Percentiles rank a stretch among this genome's conserved stretches.
Conservation (phyloP, 805 yeast genomes). For the Zygosaccharomyces siamensis region DNA sequence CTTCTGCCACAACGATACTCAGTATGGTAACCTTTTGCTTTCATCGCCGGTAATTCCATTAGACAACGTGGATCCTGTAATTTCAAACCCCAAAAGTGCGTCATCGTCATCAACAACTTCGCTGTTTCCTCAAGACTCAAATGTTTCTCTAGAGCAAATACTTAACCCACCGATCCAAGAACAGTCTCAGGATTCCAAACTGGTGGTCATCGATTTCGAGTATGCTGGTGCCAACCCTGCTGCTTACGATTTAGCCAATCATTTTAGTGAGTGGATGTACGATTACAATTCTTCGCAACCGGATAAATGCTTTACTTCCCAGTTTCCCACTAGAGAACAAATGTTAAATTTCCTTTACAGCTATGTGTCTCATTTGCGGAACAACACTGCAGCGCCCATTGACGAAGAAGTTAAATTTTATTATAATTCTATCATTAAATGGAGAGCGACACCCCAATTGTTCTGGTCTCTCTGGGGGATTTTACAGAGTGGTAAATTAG, state of each 20-base stretch:
- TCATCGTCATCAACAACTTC: slow-evolving; percentile 20
- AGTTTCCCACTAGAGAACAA: slow-evolving; percentile 66
- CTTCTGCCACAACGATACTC: slow-evolving; percentile 95
- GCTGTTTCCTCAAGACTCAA: slow-evolving; percentile 28
- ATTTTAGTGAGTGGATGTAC: slow-evolving; percentile 96
- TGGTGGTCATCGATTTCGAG: slow-evolving; percentile 95
- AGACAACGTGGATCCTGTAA: slow-evolving; percentile 33
- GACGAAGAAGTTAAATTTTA: slow-evolving; percentile 47
- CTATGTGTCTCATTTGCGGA: slow-evolving; percentile 60
- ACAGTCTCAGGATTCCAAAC: slow-evolving; percentile 54
- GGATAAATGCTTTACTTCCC: slow-evolving; percentile 40
- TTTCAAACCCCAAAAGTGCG: slow-evolving; percentile 14
- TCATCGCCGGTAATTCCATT: slow-evolving; percentile 45
- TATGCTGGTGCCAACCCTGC: slow-evolving; percentile 88
- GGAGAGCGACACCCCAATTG: slow-evolving; percentile 78
- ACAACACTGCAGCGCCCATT: slow-evolving; percentile 32
- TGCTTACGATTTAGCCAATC: slow-evolving; percentile 88
- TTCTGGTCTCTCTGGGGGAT: slow-evolving; percentile 93
- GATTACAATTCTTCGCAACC: slow-evolving; percentile 64
- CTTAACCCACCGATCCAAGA: slow-evolving; percentile 38
- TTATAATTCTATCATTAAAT: slow-evolving; percentile 59
- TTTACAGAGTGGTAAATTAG: slow-evolving; percentile 57
- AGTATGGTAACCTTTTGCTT: slow-evolving; percentile 85
- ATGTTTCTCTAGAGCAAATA: slow-evolving; percentile 29
- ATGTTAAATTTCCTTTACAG: slow-evolving; percentile 66